Evolutionary conservation across 306 rosid genomes (phyloP).

Genomic region (Astragalus membranaceus): DNA sequence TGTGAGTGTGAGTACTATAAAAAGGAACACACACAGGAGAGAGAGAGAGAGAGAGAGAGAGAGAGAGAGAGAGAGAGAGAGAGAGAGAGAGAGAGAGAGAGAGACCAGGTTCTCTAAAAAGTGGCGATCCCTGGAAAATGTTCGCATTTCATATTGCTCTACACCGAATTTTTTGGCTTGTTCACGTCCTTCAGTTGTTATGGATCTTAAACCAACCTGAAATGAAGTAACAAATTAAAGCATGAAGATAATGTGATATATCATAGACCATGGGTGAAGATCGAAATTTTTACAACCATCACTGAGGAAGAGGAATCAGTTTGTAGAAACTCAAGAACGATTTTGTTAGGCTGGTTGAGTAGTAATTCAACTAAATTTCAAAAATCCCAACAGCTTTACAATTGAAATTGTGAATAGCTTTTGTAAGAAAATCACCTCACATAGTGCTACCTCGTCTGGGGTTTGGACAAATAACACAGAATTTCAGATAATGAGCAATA

Average conservation of each 20-base stretch:
- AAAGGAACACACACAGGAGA: not conserved
- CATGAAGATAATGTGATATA: not conserved
- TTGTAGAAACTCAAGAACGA: no score
- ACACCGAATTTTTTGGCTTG: constrained; percentile 87
- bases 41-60: constrained; percentile 12
- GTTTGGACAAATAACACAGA: not conserved
- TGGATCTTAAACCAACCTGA: constrained; percentile 91
- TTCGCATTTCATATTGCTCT: constrained; percentile 92
- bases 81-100: constrained; percentile 12
- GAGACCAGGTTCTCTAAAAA: constrained; percentile 76
- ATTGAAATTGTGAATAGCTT: not conserved
- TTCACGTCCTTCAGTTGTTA: constrained; percentile 76
- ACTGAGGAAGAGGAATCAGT: not conserved
- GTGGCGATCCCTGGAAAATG: constrained; percentile 68
- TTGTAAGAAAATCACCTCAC: not conserved
- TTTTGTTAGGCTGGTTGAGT: not conserved
- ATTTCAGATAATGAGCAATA: not conserved
- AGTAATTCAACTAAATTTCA: not conserved
- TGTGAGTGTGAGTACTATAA: not conserved
- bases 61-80: constrained; percentile 9
- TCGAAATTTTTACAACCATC: not conserved
- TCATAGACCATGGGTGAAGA: not conserved
- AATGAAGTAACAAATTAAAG: constrained; percentile 11
- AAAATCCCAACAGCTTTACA: not conserved
- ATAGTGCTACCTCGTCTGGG: not conserved